Percentiles rank a stretch among this genome's conserved stretches.
Evolutionary conservation across 1,284 basidiomycete genomes (phyloP).

Genomic region (Phlebopus sp.): DNA sequence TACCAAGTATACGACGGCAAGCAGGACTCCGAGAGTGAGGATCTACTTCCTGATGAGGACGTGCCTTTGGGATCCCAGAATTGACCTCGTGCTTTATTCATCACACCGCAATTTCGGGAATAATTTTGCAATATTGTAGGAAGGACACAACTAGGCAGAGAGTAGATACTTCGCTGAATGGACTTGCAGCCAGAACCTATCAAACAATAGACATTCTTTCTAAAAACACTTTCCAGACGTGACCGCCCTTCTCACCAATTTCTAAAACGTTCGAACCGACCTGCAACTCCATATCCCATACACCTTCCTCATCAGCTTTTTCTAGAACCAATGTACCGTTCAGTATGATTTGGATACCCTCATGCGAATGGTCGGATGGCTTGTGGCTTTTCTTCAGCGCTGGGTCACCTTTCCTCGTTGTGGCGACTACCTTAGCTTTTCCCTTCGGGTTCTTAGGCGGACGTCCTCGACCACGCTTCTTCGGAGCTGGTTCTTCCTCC

Average conservation of each 20-base stretch:
- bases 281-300: conserved; percentile 57
- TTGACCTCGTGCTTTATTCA: conserved; percentile 11
- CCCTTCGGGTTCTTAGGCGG: conserved; percentile 32
- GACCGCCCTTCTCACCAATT: conserved; percentile 64
- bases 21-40: conserved; percentile 34
- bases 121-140: conserved; percentile 26
- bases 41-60: conserved; percentile 17
- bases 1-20: conserved; percentile 65
- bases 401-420: conserved; percentile 23
- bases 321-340: conserved; percentile 46
- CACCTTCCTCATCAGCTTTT: conserved; percentile 37
- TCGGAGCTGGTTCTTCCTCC: conserved; percentile 37
- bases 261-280: conserved; percentile 58
- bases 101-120: conserved; percentile 9
- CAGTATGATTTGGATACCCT: conserved; percentile 50
- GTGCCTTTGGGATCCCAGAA: conserved; percentile 14
- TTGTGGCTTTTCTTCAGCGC: conserved; percentile 36
- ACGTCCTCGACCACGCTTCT: conserved; percentile 35
- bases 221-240: conserved; percentile 65
- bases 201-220: conserved; percentile 36
- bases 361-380: conserved; percentile 36
- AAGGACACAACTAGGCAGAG: conserved; percentile 34
- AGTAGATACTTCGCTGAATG: conserved; percentile 28
- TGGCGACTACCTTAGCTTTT: conserved; percentile 29
- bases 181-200: conserved; percentile 11